Evolutionary conservation across 768 basidiomycete genomes (phyloP), one percentile per base, ranked within the genome.

Genomic region (Boletus reticuloceps): DNA sequence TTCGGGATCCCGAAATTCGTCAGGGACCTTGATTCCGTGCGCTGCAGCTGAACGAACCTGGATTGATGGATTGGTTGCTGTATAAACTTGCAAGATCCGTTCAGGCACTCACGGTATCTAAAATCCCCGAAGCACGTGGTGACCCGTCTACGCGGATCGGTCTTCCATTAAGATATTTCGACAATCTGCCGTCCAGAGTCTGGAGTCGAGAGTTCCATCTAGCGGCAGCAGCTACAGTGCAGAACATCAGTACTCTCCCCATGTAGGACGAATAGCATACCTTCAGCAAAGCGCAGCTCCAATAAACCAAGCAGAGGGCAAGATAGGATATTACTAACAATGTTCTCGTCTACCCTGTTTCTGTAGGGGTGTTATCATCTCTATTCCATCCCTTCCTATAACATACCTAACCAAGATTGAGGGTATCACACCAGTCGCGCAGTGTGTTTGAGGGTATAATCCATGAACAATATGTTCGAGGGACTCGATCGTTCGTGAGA

Each of bases 401-500:
- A 60, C 73, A 39, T 64, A 87, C 88, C 88, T 78, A 51, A 87
- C 69, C 34, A 82, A 67, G 34, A 88, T 69, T 0, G 76, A 67
- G 13, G 87, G 85, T 16, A 77, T 57, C 13, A 76, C 72, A n/a
- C 68, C 67, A 14, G 71, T 60, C 9, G 69, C 69, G 58, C 80
- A 83, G 63, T 82, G 81, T 5, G 69, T 58, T 8, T 72, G 69
- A 2, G 86, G 87, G 61, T 90, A 92, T 45, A 93, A 67, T 2
- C 89, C 89, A 47, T 84, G 77, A n/a, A 88, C 74, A 36, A 91
- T 75, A 58, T 92, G 84, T 59, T 88, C 84, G 17, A 91, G 70
- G 0, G 85, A 85, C 61, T 91, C 88, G 16, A 85, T 83, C 6
- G 89, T 91, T 34, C 91, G 77, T 0, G 89, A 82, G 68, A 93